A percentile compares a stretch with the other conserved stretches of the same genome.
These are phyloP conservation scores for Phytophthora pisi DNA, from an alignment of 352 stramenopile species.

Conservation along the genomic window DNA sequence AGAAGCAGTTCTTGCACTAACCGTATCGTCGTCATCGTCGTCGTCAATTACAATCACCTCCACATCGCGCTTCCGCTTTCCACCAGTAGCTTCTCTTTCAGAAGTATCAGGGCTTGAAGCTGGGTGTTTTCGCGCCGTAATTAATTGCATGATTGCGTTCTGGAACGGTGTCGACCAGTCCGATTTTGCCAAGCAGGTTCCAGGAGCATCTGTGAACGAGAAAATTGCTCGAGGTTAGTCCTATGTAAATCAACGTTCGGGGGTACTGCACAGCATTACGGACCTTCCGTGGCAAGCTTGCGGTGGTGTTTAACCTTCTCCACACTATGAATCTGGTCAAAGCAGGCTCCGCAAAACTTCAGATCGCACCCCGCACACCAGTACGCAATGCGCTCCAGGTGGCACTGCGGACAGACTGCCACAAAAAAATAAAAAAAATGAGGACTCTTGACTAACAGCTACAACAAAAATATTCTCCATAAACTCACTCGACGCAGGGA, in stretches of 20 bases:
- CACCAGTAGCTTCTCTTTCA: conserved; percentile 5
- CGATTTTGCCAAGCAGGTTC: conserved; percentile 42
- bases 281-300: conserved; percentile 53
- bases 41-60: conserved; percentile 70
- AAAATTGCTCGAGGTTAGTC: too few relatives aligned
- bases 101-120: neutral
- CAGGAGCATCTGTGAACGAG: conserved; percentile 39
- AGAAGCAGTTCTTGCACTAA: neutral
- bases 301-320: conserved; percentile 37
- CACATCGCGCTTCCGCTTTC: conserved; percentile 60
- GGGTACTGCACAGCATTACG: neutral
- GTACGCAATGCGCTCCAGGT: conserved; percentile 43
- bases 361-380: conserved; percentile 71
- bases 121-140: conserved; percentile 18
- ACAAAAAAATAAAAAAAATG: conserved; percentile 1
- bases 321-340: conserved; percentile 54
- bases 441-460: too few relatives aligned
- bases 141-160: conserved; percentile 44
- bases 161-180: conserved; percentile 58
- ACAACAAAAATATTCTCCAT: too few relatives aligned
- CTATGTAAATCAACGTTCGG: neutral
- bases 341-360: conserved; percentile 68
- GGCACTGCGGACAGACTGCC: conserved; percentile 69
- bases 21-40: conserved; percentile 18
- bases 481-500: conserved; percentile 40